Evolutionary conservation across 345 rosid species (phyloP).

Genomic region (Aquilaria sinensis): DNA sequence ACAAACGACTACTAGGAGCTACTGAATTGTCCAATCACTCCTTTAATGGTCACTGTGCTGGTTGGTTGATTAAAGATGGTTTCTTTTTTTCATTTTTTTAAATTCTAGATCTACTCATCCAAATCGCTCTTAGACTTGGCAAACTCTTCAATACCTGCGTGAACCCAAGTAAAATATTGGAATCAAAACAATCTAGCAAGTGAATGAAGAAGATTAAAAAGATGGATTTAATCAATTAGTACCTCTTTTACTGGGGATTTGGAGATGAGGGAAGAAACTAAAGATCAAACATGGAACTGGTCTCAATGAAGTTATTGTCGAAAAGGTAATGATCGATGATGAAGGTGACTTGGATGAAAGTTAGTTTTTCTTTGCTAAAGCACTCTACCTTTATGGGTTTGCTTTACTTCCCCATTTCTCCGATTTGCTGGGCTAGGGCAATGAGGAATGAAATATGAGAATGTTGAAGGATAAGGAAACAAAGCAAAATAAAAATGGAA

Average conservation of each 20-base stretch:
- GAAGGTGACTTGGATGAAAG: conserved; percentile 72
- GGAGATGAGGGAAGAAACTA: conserved; percentile 66
- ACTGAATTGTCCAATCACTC: too few relatives aligned
- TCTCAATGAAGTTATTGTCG: conserved; percentile 53
- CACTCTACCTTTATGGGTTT: conserved; percentile 31
- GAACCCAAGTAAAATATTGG: background rate
- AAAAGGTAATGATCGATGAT: conserved; percentile 78
- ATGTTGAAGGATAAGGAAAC: conserved; percentile 5
- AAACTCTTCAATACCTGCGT: conserved; percentile 61
- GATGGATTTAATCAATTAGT: background rate
- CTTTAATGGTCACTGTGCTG: too few relatives aligned
- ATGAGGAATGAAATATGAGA: conserved; percentile 5
- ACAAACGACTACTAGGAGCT: too few relatives aligned
- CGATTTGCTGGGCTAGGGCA: background rate
- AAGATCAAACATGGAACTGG: conserved; percentile 48
- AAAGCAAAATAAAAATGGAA: conserved; percentile 7
- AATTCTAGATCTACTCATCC: conserved; percentile 47
- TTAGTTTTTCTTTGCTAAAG: conserved; percentile 60
- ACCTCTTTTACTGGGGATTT: conserved; percentile 66
- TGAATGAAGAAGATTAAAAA: background rate
- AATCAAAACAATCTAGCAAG: background rate
- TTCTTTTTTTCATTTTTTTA: too few relatives aligned
- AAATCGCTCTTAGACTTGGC: conserved; percentile 60
- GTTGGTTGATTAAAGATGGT: too few relatives aligned
- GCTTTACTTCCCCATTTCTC: conserved; percentile 48